These are phyloP conservation scores for Pleurotus djamor DNA, from an alignment of 768 basidiomycete species.

Conservation along the genomic window DNA sequence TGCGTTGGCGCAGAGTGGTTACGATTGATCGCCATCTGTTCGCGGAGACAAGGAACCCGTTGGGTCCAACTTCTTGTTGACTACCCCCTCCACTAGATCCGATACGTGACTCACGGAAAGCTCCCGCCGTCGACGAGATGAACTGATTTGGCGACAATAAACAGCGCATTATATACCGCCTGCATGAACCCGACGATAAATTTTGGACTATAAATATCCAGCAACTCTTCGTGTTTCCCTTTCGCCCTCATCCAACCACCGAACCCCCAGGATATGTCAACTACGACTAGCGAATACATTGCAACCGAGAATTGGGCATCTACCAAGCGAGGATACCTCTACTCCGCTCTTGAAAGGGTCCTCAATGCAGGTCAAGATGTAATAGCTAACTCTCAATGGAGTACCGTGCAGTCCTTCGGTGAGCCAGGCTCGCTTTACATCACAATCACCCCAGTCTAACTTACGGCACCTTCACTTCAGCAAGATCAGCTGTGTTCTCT, in stretches of 20 bases:
- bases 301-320: slow-evolving; percentile 11
- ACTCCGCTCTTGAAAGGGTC: slow-evolving; percentile 8
- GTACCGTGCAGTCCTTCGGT: slow-evolving; percentile 9
- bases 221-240: not conserved
- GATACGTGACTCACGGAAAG: not conserved
- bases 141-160: too few species aligned
- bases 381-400: slow-evolving; percentile 3
- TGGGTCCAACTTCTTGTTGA: not conserved
- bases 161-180: too few species aligned
- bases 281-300: slow-evolving; percentile 12
- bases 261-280: slow-evolving; percentile 8
- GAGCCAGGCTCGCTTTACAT: not conserved
- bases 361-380: slow-evolving; percentile 11
- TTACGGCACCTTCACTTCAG: not conserved
- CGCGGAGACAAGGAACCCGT: not conserved
- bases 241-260: not conserved
- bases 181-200: too few species aligned
- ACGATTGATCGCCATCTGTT: too few species aligned
- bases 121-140: not conserved
- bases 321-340: slow-evolving; percentile 7
- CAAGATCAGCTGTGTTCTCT: slow-evolving; percentile 10
- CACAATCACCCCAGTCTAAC: not conserved
- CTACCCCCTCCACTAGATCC: not conserved
- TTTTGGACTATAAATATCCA: not conserved
- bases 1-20: not conserved